phyloP scores from a whole-genome alignment of 306 rosid genomes.

The Rosa rugosa region DNA sequence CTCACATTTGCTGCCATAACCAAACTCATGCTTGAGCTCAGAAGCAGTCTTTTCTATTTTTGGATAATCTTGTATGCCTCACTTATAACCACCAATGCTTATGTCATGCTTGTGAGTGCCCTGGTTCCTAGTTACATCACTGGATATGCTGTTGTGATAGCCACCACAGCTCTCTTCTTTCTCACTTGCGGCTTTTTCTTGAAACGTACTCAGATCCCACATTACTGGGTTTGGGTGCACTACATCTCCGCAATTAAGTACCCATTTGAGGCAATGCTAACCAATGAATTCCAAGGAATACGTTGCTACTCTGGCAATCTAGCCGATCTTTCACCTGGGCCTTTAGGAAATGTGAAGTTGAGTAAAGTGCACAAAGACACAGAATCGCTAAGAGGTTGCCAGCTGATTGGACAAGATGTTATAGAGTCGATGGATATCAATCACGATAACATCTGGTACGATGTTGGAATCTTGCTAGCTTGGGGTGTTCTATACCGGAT shows the following conservation, averaged over 20 bases:
- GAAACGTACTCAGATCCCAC: slow-evolving; percentile 56
- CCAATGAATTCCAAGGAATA: slow-evolving; percentile 65
- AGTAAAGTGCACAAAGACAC: slow-evolving; percentile 33
- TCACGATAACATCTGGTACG: slow-evolving; percentile 46
- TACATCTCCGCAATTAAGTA: slow-evolving; percentile 86
- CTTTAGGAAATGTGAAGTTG: slow-evolving; percentile 47
- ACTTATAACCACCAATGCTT: slow-evolving; percentile 80
- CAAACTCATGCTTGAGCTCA: slow-evolving; percentile 47
- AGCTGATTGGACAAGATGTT: slow-evolving; percentile 65
- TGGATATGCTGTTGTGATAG: slow-evolving; percentile 88
- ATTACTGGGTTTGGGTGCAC: slow-evolving; percentile 82
- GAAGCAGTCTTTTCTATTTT: slow-evolving; percentile 44
- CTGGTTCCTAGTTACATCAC: slow-evolving; percentile 92
- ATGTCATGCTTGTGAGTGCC: slow-evolving; percentile 90
- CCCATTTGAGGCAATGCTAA: slow-evolving; percentile 81
- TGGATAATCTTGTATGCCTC: slow-evolving; percentile 80
- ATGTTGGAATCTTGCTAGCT: slow-evolving; percentile 66
- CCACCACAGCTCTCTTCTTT: slow-evolving; percentile 92
- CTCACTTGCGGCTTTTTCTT: slow-evolving; percentile 86
- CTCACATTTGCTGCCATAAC: slow-evolving; percentile 82
- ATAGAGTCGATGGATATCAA: slow-evolving; percentile 58
- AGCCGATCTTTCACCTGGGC: slow-evolving; percentile 64
- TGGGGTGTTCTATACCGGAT: slow-evolving; percentile 88
- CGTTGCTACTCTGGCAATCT: slow-evolving; percentile 42
- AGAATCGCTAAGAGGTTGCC: slow-evolving; percentile 23